Evolutionary conservation across 1,284 basidiomycete genomes (phyloP).

Genomic region (Fistulina hepatica): DNA sequence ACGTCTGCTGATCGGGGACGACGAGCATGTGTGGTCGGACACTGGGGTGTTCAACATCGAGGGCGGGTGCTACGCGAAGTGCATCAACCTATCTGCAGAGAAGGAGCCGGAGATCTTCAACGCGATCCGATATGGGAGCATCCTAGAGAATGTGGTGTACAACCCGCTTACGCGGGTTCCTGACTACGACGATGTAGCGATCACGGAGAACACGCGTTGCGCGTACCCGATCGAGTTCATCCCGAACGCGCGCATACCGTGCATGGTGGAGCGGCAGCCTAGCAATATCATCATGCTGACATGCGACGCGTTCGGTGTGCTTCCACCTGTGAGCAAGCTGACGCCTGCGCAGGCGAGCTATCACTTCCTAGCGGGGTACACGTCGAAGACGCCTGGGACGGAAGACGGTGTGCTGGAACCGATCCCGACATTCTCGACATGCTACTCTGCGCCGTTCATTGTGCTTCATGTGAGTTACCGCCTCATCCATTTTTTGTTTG

Average conservation of each 20-base stretch:
- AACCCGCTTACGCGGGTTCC: constrained; percentile 78
- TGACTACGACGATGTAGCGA: constrained; percentile 94
- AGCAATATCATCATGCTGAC: constrained; percentile 97
- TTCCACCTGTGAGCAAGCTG: constrained; percentile 92
- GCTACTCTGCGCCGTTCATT: constrained; percentile 98
- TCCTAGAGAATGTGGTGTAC: constrained; percentile 99
- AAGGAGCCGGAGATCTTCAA: constrained; percentile 98
- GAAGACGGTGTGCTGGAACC: constrained; percentile 98
- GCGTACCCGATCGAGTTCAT: constrained; percentile 98
- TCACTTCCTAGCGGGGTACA: constrained; percentile 95
- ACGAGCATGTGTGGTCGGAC: constrained; percentile 98
- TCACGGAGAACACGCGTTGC: constrained; percentile 99
- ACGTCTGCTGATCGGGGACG: constrained; percentile 89
- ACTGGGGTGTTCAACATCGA: constrained; percentile 96
- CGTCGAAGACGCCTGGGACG: constrained; percentile 94
- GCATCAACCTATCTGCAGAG: constrained; percentile 91
- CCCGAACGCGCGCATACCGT: constrained; percentile 91
- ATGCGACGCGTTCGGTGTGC: constrained; percentile 96
- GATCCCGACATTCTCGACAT: constrained; percentile 98
- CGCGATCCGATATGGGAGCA: constrained; percentile 91
- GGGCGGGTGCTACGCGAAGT: constrained; percentile 99
- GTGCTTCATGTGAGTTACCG: constrained; percentile 74
- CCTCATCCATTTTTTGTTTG: constrained; percentile 2
- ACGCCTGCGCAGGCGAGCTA: constrained; percentile 94
- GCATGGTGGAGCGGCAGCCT: constrained; percentile 75